phyloP scores from a whole-genome alignment of 2,329 filamentous ascomycete species.

The Aspergillus fumigatus region DNA sequence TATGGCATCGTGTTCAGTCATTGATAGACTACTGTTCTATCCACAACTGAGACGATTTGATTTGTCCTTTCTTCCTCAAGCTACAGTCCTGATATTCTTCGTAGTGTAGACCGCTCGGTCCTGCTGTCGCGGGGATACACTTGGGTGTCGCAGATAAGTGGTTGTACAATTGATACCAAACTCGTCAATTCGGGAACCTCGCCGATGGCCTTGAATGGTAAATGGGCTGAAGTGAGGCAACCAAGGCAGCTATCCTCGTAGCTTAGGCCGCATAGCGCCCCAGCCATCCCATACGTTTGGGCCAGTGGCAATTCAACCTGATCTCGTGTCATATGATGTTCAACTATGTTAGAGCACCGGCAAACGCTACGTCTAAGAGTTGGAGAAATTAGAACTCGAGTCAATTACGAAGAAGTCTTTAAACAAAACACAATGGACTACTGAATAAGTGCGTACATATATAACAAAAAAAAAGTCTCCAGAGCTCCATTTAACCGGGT shows the following conservation, averaged over 20 bases:
- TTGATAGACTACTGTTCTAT: background rate
- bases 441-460: background rate
- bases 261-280: background rate
- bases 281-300: background rate
- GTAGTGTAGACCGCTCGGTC: background rate
- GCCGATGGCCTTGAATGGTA: background rate
- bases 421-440: background rate
- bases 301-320: background rate
- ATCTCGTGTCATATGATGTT: background rate
- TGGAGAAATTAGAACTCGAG: background rate
- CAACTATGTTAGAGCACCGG: background rate
- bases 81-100: background rate
- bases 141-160: background rate
- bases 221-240: background rate
- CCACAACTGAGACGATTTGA: background rate
- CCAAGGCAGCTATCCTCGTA: background rate
- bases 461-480: background rate
- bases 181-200: background rate
- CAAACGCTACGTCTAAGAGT: background rate
- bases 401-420: background rate
- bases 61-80: background rate
- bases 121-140: background rate
- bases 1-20: slow-evolving; percentile 2
- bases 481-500: slow-evolving; percentile 30
- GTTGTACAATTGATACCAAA: background rate